Percentiles rank a stretch among this genome's conserved stretches.
Conservation (phyloP, 495 filamentous ascomycete species). For the Rhypophila decipiens region DNA sequence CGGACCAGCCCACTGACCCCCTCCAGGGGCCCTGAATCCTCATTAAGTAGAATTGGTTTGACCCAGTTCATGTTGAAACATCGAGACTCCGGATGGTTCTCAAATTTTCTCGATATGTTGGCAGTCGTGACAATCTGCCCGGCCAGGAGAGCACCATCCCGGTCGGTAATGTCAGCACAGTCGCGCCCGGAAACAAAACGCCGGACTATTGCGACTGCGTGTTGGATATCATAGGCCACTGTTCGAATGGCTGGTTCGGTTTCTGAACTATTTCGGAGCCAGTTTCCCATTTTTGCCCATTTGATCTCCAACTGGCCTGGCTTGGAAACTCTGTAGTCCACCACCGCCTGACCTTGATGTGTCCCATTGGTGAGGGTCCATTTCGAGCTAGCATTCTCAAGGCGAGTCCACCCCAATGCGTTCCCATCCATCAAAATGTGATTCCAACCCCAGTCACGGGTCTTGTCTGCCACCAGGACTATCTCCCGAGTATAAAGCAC, state of each 20-base stretch:
- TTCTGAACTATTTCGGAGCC: neutral
- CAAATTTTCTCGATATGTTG: neutral
- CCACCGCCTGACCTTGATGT: neutral
- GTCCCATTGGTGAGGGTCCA: neutral
- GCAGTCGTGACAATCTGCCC: neutral
- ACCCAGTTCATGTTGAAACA: neutral
- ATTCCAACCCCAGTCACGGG: neutral
- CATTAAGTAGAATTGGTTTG: neutral
- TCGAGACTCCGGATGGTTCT: too few species aligned
- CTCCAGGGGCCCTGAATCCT: neutral
- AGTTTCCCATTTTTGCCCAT: constrained; percentile 1
- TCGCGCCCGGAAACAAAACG: neutral
- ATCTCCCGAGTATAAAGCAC: neutral
- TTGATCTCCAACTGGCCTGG: neutral
- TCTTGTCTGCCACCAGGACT: neutral
- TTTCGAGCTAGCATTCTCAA: neutral
- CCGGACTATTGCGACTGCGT: neutral
- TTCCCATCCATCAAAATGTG: neutral
- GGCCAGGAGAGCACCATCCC: neutral
- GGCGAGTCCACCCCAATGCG: neutral
- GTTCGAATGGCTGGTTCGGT: neutral
- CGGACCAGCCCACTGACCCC: neutral
- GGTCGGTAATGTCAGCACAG: neutral
- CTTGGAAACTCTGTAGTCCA: neutral
- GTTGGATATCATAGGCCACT: neutral